Evolutionary conservation across 306 rosid genomes (phyloP), one percentile per base, ranked within the genome.

Genomic region (Canavalia ensiformis): DNA sequence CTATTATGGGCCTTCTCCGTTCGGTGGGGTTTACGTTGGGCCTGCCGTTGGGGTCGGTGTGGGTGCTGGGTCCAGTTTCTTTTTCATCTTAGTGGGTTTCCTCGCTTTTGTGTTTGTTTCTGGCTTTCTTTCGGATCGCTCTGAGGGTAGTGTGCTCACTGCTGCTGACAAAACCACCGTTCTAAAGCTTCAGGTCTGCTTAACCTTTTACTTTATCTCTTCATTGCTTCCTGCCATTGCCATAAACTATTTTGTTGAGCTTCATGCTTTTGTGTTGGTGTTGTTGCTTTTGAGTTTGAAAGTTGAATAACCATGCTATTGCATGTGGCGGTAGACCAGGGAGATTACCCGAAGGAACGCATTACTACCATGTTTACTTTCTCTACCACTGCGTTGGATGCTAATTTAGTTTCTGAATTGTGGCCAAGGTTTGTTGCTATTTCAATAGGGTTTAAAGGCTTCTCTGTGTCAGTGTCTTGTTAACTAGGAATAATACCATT

Each of bases 61-160:
- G 2, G 98, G 98, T 56, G 95, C 97, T 39, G 99, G 99, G 4
- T 93, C 98, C 29, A 93, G 99, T 62, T 87, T 91, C 60, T 68
- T 93, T 47, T 82, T 95, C 25, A 88, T 95, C 25, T 63, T 95
- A 56, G 83, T 85, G 57, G 98, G 99, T 13, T 95, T 95, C 13
- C 90, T 87, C 2, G 97, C 99, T 51, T 95, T 95, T 85, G 51
- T 95, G 82, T 81, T 95, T 89, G 98, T 93, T 68, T 95, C 99
- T 18, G 99, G 98, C 11, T 87, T 93, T 54, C 96, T 95, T 35
- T 95, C 99, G 0, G 98, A 95, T 76, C 90, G 98, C 39, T 84
- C 94, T 2, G 96, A 93, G 41, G 92, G 84, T 66, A 87, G 97
- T 75, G 87, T 93, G 6, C 97, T 93, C 66, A 91, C 99, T 65